These are phyloP conservation scores for Aspergillus versicolor DNA, from an alignment of 2,329 filamentous ascomycete genomes.

Conservation along the genomic window DNA sequence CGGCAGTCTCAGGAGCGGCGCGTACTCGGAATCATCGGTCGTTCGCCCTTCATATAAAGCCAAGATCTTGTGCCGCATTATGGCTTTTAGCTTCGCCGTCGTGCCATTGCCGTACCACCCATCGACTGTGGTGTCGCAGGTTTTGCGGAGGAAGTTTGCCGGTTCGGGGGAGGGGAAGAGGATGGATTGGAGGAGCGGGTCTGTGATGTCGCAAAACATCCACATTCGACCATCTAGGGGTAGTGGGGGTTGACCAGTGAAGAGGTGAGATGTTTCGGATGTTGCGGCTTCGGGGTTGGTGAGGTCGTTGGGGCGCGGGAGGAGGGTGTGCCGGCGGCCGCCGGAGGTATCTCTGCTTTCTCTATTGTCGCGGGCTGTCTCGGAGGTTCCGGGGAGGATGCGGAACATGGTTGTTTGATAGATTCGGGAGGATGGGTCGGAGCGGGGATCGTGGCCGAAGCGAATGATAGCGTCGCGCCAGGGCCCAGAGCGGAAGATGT, in stretches of 20 bases:
- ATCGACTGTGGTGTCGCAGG: constrained; percentile 62
- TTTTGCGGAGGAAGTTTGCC: constrained; percentile 54
- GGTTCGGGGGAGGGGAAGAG: constrained; percentile 57
- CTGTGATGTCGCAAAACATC: constrained; percentile 90
- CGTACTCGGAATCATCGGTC: constrained; percentile 37
- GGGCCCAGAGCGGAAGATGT: constrained; percentile 88
- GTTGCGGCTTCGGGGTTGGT: constrained; percentile 8
- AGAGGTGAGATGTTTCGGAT: constrained; percentile 60
- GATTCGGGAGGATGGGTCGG: constrained; percentile 69
- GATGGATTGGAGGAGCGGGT: constrained; percentile 68
- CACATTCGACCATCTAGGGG: constrained; percentile 83
- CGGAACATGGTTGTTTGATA: constrained; percentile 93
- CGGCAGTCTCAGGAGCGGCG: constrained; percentile 38
- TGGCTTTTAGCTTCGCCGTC: constrained; percentile 77
- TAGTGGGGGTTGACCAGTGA: constrained; percentile 71
- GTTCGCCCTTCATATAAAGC: constrained; percentile 53
- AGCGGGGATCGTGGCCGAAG: constrained; percentile 83
- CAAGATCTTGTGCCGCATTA: constrained; percentile 84
- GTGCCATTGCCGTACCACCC: constrained; percentile 85
- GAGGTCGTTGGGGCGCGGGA: constrained; percentile 20
- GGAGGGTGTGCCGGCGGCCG: constrained; percentile 29
- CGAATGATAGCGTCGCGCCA: constrained; percentile 86
- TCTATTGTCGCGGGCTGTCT: constrained; percentile 19
- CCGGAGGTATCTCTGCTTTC: background rate
- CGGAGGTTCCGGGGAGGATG: constrained; percentile 47